Conservation (phyloP, 257 asterid species). For the Solanum pinnatisectum region DNA sequence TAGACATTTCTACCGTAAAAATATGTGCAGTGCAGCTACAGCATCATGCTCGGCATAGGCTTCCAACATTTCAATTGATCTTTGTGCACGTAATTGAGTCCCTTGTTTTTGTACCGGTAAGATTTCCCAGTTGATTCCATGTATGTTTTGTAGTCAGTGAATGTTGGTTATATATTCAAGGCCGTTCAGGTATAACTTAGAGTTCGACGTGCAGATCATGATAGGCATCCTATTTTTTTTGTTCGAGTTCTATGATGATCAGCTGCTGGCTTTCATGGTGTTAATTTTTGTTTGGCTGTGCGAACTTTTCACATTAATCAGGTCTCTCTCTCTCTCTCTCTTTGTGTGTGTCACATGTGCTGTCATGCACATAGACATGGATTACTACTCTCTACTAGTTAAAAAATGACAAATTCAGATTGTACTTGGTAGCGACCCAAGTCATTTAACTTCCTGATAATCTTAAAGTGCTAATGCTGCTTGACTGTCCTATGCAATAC, state of each 20-base stretch:
- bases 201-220: slow-evolving; percentile 67
- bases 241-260: slow-evolving; percentile 98
- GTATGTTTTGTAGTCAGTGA: background rate
- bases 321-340: slow-evolving; percentile 40
- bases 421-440: background rate
- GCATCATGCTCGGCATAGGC: slow-evolving; percentile 98
- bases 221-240: slow-evolving; percentile 95
- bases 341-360: background rate
- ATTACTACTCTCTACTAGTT: background rate
- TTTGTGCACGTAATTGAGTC: slow-evolving; percentile 98
- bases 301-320: slow-evolving; percentile 93
- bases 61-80: slow-evolving; percentile 97
- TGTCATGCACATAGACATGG: background rate
- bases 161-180: background rate
- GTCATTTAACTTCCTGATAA: background rate
- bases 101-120: slow-evolving; percentile 96
- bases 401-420: background rate
- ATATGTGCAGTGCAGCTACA: slow-evolving; percentile 87
- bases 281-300: slow-evolving; percentile 97
- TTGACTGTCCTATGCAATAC: background rate
- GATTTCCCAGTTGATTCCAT: slow-evolving; percentile 3
- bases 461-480: background rate
- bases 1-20: slow-evolving; percentile 4
- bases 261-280: slow-evolving; percentile 96
- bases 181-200: slow-evolving; percentile 5